Evolutionary conservation across 73 alveolate genomes (phyloP).

Genomic region (Breviolum minutum): DNA sequence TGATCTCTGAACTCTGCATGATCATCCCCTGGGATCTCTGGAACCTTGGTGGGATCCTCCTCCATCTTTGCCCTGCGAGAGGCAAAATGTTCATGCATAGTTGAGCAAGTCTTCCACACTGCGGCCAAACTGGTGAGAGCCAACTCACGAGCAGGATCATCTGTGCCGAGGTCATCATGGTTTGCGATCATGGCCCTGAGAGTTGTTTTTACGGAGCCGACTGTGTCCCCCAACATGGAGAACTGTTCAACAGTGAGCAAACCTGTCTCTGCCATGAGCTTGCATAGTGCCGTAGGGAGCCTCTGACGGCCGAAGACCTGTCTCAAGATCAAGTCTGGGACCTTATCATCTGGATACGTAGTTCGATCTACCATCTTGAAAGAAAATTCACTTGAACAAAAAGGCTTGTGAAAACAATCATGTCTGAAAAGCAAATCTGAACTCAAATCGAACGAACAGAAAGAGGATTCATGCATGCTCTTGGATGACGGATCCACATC

Average conservation of each 20-base stretch:
- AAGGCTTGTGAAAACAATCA: too few relatives aligned
- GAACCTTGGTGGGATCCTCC: conserved; percentile 57
- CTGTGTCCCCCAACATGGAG: conserved; percentile 34
- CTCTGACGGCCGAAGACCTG: conserved; percentile 6
- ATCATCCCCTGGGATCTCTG: conserved; percentile 50
- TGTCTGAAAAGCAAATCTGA: neutral
- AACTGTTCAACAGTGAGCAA: neutral
- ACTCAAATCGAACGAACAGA: too few relatives aligned
- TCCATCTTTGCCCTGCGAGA: conserved; percentile 66
- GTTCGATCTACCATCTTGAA: conserved; percentile 52
- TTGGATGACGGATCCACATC: too few relatives aligned
- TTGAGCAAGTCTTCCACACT: conserved; percentile 20
- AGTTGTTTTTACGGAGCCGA: neutral
- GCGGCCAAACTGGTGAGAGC: neutral
- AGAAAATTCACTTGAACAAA: too few relatives aligned
- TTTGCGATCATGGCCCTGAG: neutral
- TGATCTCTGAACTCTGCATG: conserved; percentile 40
- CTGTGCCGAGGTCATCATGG: neutral
- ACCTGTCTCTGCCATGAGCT: neutral
- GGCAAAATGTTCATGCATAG: conserved; percentile 49
- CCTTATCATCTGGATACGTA: neutral
- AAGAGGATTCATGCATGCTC: too few relatives aligned
- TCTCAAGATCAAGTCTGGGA: conserved; percentile 13
- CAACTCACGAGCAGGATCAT: neutral
- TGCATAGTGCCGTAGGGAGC: neutral